Evolutionary conservation across 1,284 basidiomycete species (phyloP).

Genomic region (Vanrija pseudolonga): DNA sequence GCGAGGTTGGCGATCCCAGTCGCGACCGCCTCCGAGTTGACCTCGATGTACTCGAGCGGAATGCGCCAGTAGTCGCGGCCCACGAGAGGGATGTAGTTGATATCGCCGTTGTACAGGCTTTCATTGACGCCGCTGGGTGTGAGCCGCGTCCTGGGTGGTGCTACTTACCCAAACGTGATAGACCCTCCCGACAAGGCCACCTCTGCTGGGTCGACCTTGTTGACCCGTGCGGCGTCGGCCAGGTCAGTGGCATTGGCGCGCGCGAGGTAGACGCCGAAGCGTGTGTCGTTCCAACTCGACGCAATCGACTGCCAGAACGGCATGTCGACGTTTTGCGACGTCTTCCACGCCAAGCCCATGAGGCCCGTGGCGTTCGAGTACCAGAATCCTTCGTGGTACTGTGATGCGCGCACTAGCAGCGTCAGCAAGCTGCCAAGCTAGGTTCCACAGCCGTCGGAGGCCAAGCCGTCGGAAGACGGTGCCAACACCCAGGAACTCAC

Average conservation of each 20-base stretch:
- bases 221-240: too few species aligned
- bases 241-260: conserved; percentile 63
- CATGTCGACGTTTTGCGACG: conserved; percentile 48
- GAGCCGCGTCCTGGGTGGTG: neutral
- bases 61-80: conserved; percentile 50
- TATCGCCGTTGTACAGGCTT: conserved; percentile 67
- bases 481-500: too few species aligned
- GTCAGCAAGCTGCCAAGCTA: too few species aligned
- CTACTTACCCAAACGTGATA: too few species aligned
- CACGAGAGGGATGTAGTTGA: conserved; percentile 66
- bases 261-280: conserved; percentile 73
- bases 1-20: conserved; percentile 28
- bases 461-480: too few species aligned
- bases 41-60: conserved; percentile 39
- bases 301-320: conserved; percentile 63
- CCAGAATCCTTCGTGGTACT: too few species aligned
- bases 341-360: conserved; percentile 52
- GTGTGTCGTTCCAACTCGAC: conserved; percentile 61
- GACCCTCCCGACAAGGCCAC: too few species aligned
- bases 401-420: neutral
- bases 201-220: too few species aligned
- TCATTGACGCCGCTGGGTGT: conserved; percentile 50
- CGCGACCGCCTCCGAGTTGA: conserved; percentile 49
- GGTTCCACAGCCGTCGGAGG: too few species aligned
- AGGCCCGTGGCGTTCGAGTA: conserved; percentile 48